These are phyloP conservation scores for Picea mariana DNA, from an alignment of 83 land plant species.

Conservation along the genomic window DNA sequence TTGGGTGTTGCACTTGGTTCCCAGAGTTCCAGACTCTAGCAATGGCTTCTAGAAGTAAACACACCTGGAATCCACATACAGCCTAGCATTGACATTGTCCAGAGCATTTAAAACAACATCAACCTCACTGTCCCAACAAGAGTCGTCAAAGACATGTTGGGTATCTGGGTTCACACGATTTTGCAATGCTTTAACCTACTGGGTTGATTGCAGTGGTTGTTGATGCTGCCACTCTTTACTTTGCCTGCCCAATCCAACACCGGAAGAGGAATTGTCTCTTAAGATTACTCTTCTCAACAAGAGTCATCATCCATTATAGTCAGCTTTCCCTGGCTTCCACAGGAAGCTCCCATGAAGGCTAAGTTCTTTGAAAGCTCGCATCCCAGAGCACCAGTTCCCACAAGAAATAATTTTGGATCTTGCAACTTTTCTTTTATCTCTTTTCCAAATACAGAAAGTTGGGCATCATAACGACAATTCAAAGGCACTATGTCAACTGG, in stretches of 20 bases:
- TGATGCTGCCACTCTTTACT: constrained; percentile 87
- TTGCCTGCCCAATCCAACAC: constrained; percentile 97
- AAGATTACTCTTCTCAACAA: constrained; percentile 93
- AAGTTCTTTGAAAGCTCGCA: constrained; percentile 93
- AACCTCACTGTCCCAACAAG: constrained; percentile 71
- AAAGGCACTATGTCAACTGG: constrained; percentile 52
- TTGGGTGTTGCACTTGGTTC: constrained; percentile 94
- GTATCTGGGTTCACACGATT: constrained; percentile 81
- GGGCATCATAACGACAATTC: constrained; percentile 78
- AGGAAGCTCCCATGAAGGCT: constrained; percentile 91
- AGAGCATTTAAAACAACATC: constrained; percentile 84
- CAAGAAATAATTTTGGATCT: constrained; percentile 76
- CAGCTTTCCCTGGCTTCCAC: constrained; percentile 74
- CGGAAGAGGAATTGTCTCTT: constrained; percentile 92
- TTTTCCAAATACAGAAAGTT: constrained; percentile 90
- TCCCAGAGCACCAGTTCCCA: constrained; percentile 96
- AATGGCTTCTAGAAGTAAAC: constrained; percentile 95
- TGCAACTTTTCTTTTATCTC: constrained; percentile 73
- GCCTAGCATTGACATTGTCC: constrained; percentile 89
- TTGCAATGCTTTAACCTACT: constrained; percentile 69
- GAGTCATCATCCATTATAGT: constrained; percentile 90
- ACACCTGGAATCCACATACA: constrained; percentile 82
- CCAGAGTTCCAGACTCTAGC: constrained; percentile 92
- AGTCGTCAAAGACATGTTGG: constrained; percentile 87
- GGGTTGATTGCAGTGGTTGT: constrained; percentile 78